Evolutionary conservation across 208 protist species (phyloP), one percentile per base, ranked within the genome.

Genomic region (Leishmania amazonensis): DNA sequence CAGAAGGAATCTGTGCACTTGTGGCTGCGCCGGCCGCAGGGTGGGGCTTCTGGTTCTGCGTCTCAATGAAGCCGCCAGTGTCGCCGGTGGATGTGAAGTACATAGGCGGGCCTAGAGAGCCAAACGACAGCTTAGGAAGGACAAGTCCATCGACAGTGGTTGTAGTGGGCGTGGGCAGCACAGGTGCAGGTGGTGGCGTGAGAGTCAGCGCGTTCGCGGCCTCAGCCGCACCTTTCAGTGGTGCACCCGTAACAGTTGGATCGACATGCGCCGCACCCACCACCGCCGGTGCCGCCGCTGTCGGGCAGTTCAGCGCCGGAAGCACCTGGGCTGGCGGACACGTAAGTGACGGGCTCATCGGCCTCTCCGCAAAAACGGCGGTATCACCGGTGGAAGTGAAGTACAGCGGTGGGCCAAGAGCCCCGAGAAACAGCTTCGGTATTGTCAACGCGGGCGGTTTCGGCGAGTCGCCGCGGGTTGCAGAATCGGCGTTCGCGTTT

Each of bases 61-160:
- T 75, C 68, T 89, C 86, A n/a, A 85, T 53, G 42, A 86, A 86
- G 62, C 77, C 84, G 62, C 87, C 87, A 1, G 88, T 94, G 80
- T 94, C 93, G 6, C 90, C 91, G n/a, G 72, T 90, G n/a, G 88
- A 92, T 19, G 87, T 86, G 83, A 88, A 95, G 86, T 95, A 95
- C 79, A 90, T 85, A 28, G 93, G 86, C 19, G 88, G 91, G 11
- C 80, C 81, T 31, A 94, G 31, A 19, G 81, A 42, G 0, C 74
- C 84, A 47, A 96, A 78, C 31, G 86, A 80, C 53, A 96, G 85
- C 75, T 83, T 87, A 17, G 93, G 90, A 53, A 96, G 65, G 31
- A 58, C 40, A 83, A 88, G 17, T 24, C 73, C 58, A 17, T 62
- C 54, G 53, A 67, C 78, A 53, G 80, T 83, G 38, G 65, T 81